These are phyloP conservation scores for Crataegus laevigata DNA, from an alignment of 306 rosid genomes.

Conservation along the genomic window DNA sequence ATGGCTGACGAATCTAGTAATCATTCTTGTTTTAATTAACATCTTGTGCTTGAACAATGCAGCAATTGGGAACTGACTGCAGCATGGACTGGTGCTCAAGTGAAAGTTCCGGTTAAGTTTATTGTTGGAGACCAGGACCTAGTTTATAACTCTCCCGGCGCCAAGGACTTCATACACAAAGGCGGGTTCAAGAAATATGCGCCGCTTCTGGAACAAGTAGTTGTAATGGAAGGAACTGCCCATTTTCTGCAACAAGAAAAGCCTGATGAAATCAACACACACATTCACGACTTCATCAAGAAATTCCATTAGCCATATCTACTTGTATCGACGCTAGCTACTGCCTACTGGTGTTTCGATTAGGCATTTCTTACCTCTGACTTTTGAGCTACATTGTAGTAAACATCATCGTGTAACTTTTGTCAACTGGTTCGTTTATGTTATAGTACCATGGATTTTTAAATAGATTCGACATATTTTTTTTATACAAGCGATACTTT, in stretches of 20 bases:
- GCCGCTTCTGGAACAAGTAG: constrained; percentile 52
- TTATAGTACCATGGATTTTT: too few species aligned
- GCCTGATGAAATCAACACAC: constrained; percentile 45
- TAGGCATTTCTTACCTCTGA: too few species aligned
- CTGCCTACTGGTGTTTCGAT: too few species aligned
- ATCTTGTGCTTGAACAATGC: background rate
- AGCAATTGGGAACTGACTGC: constrained; percentile 77
- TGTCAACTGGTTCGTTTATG: too few species aligned
- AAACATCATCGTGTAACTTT: too few species aligned
- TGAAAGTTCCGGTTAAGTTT: constrained; percentile 59
- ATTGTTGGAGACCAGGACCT: constrained; percentile 69
- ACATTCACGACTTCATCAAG: constrained; percentile 46
- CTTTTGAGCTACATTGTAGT: too few species aligned
- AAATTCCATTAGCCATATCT: constrained; percentile 9
- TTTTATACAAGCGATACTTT: too few species aligned
- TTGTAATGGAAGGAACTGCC: constrained; percentile 53
- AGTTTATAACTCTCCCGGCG: constrained; percentile 40
- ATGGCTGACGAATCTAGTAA: background rate
- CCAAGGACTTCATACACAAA: constrained; percentile 51
- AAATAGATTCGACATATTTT: too few species aligned
- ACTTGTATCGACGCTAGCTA: too few species aligned
- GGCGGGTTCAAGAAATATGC: constrained; percentile 60
- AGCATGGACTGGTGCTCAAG: constrained; percentile 50
- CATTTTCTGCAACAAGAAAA: constrained; percentile 62
- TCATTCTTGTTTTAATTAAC: background rate